Conservation (phyloP, 1,139 yeast genomes). For the Geotrichum histeridarum region DNA sequence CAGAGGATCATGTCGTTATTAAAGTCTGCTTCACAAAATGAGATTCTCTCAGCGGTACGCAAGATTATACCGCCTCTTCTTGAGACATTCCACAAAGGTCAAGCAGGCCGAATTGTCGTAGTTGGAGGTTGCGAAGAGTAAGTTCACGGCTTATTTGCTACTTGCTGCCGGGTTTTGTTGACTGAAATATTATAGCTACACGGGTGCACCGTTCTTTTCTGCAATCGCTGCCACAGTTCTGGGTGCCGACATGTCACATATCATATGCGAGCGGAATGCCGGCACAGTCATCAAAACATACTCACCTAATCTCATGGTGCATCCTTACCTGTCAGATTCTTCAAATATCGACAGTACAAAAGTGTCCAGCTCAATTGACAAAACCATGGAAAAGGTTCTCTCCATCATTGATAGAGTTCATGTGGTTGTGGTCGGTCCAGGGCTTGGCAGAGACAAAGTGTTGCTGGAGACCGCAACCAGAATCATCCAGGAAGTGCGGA, state of each 20-base stretch:
- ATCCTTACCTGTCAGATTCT: constrained; percentile 63
- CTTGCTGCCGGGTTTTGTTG: background rate
- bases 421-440: constrained; percentile 87
- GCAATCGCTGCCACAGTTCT: constrained; percentile 77
- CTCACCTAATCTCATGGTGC: constrained; percentile 93
- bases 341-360: constrained; percentile 25
- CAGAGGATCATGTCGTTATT: constrained; percentile 4
- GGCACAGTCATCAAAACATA: constrained; percentile 78
- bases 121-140: constrained; percentile 90
- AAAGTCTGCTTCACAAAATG: constrained; percentile 13
- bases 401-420: constrained; percentile 62
- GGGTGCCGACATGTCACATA: constrained; percentile 87
- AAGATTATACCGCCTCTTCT: constrained; percentile 70
- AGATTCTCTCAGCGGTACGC: constrained; percentile 38
- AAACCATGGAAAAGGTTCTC: constrained; percentile 52
- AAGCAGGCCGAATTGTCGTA: constrained; percentile 80
- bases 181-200: constrained; percentile 44
- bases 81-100: constrained; percentile 79
- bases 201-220: constrained; percentile 94
- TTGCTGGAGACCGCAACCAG: constrained; percentile 58
- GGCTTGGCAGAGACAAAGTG: constrained; percentile 74
- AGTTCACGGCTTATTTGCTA: constrained; percentile 19
- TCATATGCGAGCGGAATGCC: constrained; percentile 75
- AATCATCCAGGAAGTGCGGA: constrained; percentile 54
- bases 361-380: constrained; percentile 17